These are phyloP conservation scores for Poa annua DNA, from an alignment of 176 grass and related monocot genomes.

Conservation along the genomic window DNA sequence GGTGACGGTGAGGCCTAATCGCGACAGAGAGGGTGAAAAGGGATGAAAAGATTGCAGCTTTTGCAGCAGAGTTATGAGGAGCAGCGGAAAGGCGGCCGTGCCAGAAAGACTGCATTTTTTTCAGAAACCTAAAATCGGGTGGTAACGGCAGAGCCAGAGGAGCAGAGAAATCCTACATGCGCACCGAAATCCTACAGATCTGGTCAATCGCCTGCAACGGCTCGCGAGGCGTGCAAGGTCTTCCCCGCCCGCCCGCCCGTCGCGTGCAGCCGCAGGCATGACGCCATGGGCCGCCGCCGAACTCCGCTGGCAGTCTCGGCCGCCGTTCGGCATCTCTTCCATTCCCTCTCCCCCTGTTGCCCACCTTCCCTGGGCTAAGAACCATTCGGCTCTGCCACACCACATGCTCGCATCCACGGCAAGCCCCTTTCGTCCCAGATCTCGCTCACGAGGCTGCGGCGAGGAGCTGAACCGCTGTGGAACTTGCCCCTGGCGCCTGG, in stretches of 20 bases:
- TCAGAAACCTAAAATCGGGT: conserved; percentile 19
- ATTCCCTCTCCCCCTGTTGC: no score
- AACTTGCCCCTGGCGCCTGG: background rate
- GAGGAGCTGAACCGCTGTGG: background rate
- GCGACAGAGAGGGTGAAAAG: background rate
- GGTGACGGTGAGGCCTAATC: no score
- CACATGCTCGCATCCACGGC: background rate
- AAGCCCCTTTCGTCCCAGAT: background rate
- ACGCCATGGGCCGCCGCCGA: background rate
- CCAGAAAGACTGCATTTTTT: conserved; percentile 11
- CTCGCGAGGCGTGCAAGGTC: background rate
- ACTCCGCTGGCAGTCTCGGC: background rate
- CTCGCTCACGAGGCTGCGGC: background rate
- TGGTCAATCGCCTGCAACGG: background rate
- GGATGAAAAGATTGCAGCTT: background rate
- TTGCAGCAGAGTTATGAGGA: background rate
- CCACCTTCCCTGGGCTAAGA: background rate
- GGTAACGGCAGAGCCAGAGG: background rate
- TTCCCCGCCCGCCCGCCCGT: background rate
- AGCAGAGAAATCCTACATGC: background rate
- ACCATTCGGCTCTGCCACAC: background rate
- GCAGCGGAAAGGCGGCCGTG: background rate
- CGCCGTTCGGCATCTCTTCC: no score
- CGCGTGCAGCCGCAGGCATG: background rate
- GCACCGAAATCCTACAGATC: conserved; percentile 40